phyloP scores from a whole-genome alignment of 176 grass and related monocot genomes.

The Aegilops bicornis region DNA sequence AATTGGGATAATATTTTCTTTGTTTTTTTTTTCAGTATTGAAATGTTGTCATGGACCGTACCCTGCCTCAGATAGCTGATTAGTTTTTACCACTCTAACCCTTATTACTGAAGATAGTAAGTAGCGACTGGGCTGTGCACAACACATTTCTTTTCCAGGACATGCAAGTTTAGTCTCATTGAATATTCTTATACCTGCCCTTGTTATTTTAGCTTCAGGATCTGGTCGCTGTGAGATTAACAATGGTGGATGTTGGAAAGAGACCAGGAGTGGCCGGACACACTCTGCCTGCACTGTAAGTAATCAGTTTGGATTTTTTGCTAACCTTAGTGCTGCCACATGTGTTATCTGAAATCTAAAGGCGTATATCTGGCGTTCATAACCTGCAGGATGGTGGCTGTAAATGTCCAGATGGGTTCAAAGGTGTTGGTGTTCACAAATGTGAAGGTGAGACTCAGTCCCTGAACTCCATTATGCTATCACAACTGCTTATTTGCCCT shows the following conservation, averaged over 20 bases:
- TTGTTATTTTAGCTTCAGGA: slow-evolving; percentile 66
- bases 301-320: not conserved
- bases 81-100: not conserved
- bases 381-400: slow-evolving; percentile 78
- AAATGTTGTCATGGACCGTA: not conserved
- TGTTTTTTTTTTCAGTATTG: slow-evolving; percentile 14
- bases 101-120: slow-evolving; percentile 5
- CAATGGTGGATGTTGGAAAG: slow-evolving; percentile 95
- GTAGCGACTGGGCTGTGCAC: not conserved
- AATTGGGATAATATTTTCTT: not conserved
- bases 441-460: slow-evolving; percentile 63
- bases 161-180: not conserved
- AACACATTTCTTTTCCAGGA: not conserved
- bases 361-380: not conserved
- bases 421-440: slow-evolving; percentile 68
- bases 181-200: not conserved
- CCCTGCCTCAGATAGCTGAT: not conserved
- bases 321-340: slow-evolving; percentile 10
- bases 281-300: slow-evolving; percentile 84
- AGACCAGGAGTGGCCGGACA: slow-evolving; percentile 60
- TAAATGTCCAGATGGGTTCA: slow-evolving; percentile 84
- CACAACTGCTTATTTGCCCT: not conserved
- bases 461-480: not conserved
- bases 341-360: not conserved
- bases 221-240: slow-evolving; percentile 87